phyloP scores from a whole-genome alignment of 257 asterid genomes.

The Ehretia macrophylla region DNA sequence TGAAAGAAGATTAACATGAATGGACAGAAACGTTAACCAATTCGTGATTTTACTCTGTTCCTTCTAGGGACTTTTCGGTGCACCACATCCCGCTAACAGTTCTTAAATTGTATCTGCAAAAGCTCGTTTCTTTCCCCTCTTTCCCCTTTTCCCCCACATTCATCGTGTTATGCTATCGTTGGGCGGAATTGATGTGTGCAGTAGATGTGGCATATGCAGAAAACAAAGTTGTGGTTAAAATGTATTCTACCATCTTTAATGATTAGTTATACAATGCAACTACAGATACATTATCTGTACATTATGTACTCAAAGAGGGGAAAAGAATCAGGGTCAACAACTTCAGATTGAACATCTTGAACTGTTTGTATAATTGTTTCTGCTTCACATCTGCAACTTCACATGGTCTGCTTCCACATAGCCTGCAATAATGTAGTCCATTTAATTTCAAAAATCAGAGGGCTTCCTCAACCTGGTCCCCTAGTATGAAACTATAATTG shows the following conservation, averaged over 20 bases:
- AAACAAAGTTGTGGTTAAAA: constrained; percentile 18
- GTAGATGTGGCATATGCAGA: background rate
- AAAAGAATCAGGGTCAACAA: constrained; percentile 18
- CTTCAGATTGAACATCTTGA: constrained; percentile 21
- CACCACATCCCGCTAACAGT: no score
- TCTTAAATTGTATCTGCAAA: no score
- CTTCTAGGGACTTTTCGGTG: no score
- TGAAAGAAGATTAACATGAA: no score
- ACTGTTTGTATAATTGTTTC: constrained; percentile 8
- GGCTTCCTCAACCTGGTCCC: background rate
- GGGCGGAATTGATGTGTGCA: no score
- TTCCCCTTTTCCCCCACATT: no score
- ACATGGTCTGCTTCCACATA: constrained; percentile 40
- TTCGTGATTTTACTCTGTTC: no score
- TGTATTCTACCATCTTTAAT: constrained; percentile 22
- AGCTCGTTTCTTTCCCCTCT: no score
- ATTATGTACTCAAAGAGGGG: constrained; percentile 18
- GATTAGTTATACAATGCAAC: constrained; percentile 28
- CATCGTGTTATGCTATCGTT: no score
- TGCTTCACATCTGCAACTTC: constrained; percentile 69
- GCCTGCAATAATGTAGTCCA: constrained; percentile 35
- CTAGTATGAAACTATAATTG: background rate
- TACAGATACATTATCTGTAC: constrained; percentile 23
- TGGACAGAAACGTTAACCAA: no score
- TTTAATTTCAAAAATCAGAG: constrained; percentile 13